Percentiles rank a stretch among this genome's conserved stretches.
phyloP scores from a whole-genome alignment of 2,329 filamentous ascomycete species.

The Aureobasidium zeae region DNA sequence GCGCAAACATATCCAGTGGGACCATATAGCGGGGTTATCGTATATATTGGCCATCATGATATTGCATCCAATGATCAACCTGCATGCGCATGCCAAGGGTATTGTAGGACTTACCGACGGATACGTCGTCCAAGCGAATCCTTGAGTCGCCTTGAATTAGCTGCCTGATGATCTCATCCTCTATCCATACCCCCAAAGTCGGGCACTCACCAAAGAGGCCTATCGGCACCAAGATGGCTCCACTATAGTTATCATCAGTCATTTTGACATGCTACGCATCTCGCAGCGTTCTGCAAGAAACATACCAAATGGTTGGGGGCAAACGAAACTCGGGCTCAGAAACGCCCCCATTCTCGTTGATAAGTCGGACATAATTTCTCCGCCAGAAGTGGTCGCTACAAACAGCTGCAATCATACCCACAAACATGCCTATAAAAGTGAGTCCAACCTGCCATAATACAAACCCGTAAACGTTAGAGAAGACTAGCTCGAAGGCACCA shows the following conservation, averaged over 20 bases:
- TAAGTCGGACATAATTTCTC: slow-evolving; percentile 46
- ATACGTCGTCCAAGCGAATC: slow-evolving; percentile 78
- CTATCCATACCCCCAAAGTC: too few species aligned
- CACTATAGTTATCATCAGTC: slow-evolving; percentile 40
- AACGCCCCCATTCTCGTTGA: slow-evolving; percentile 45
- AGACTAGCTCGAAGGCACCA: slow-evolving; percentile 65
- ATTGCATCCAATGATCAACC: slow-evolving; percentile 17
- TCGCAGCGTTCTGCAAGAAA: slow-evolving; percentile 6
- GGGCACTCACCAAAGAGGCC: slow-evolving; percentile 62
- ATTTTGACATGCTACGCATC: slow-evolving; percentile 11
- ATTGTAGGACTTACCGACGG: slow-evolving; percentile 49
- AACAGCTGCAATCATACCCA: slow-evolving; percentile 59
- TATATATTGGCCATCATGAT: slow-evolving; percentile 24
- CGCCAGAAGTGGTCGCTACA: slow-evolving; percentile 58
- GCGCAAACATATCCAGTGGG: slow-evolving; percentile 6
- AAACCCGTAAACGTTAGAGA: slow-evolving; percentile 64
- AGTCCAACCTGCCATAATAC: slow-evolving; percentile 71
- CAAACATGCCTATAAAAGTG: slow-evolving; percentile 62
- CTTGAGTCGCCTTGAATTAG: slow-evolving; percentile 19
- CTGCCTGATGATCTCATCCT: slow-evolving; percentile 11
- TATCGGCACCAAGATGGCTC: slow-evolving; percentile 67
- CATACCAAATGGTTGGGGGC: slow-evolving; percentile 48
- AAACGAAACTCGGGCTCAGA: slow-evolving; percentile 83
- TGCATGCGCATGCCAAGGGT: slow-evolving; percentile 9
- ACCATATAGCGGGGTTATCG: neutral